Percentiles rank a stretch among this genome's conserved stretches.
phyloP scores from a whole-genome alignment of 169 alveolate species.

The Cryptosporidium baileyi region DNA sequence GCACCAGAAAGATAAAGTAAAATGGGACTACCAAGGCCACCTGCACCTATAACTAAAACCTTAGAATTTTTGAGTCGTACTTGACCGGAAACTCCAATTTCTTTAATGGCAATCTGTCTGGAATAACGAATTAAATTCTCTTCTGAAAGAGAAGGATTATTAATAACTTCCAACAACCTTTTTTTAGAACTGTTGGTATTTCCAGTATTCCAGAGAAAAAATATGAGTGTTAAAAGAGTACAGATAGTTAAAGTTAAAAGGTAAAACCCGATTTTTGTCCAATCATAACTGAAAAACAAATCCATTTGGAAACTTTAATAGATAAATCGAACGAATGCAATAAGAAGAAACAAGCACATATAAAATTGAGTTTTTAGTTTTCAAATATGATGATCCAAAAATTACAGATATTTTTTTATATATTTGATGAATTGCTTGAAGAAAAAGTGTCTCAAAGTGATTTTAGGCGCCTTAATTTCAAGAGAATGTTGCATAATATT shows the following conservation, averaged over 20 bases:
- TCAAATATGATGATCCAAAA: neutral
- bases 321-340: neutral
- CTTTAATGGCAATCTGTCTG: slow-evolving; percentile 85
- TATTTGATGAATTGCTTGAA: neutral
- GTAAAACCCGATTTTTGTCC: slow-evolving; percentile 29
- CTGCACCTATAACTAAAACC: slow-evolving; percentile 96
- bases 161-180: slow-evolving; percentile 5
- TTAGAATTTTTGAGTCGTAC: slow-evolving; percentile 80
- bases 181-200: neutral
- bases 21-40: slow-evolving; percentile 98
- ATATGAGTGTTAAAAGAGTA: neutral
- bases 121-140: slow-evolving; percentile 81
- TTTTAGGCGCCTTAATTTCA: slow-evolving; percentile 23
- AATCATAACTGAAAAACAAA: neutral
- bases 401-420: slow-evolving; percentile 3
- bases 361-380: neutral
- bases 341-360: neutral
- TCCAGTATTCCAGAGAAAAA: slow-evolving; percentile 47
- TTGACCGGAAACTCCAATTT: slow-evolving; percentile 83
- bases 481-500: slow-evolving; percentile 1
- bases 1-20: slow-evolving; percentile 94
- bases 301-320: neutral
- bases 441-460: slow-evolving; percentile 41
- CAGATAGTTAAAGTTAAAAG: slow-evolving; percentile 14
- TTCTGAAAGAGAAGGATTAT: slow-evolving; percentile 68